phyloP scores from a whole-genome alignment of 2,329 filamentous ascomycete species.

The Colletotrichum higginsianum region DNA sequence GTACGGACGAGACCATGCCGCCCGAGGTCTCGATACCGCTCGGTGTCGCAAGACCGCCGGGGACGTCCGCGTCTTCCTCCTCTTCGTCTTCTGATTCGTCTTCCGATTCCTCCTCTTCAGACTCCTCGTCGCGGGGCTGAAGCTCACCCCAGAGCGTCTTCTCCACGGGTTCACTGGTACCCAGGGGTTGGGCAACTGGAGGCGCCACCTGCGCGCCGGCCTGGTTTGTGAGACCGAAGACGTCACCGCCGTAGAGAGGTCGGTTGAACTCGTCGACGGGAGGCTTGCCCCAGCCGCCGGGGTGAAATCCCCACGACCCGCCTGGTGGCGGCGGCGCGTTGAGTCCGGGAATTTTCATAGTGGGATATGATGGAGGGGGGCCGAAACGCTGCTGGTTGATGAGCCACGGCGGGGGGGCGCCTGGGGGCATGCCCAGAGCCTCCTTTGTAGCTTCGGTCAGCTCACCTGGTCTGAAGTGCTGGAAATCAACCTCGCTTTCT shows the following conservation, averaged over 20 bases:
- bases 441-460: slow-evolving; percentile 91
- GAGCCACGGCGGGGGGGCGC: slow-evolving; percentile 95
- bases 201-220: slow-evolving; percentile 54
- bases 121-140: slow-evolving; percentile 83
- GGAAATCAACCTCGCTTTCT: slow-evolving; percentile 95
- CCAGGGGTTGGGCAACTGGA: slow-evolving; percentile 52
- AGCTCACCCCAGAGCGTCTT: slow-evolving; percentile 93
- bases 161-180: slow-evolving; percentile 83
- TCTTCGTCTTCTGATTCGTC: slow-evolving; percentile 81
- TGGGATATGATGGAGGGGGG: slow-evolving; percentile 93
- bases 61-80: slow-evolving; percentile 72
- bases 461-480: slow-evolving; percentile 91
- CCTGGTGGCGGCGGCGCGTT: slow-evolving; percentile 94
- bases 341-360: slow-evolving; percentile 93
- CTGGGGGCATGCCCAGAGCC: slow-evolving; percentile 92
- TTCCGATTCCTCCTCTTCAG: slow-evolving; percentile 80
- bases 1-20: slow-evolving; percentile 84
- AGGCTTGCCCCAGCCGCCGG: slow-evolving; percentile 96
- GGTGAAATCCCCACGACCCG: slow-evolving; percentile 94
- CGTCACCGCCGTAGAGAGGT: slow-evolving; percentile 93
- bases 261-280: slow-evolving; percentile 94
- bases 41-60: slow-evolving; percentile 79
- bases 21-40: slow-evolving; percentile 85
- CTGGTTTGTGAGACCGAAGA: slow-evolving; percentile 81
- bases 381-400: slow-evolving; percentile 97